phyloP scores from a whole-genome alignment of 139 green algal genomes.

The Chlorella sp. region DNA sequence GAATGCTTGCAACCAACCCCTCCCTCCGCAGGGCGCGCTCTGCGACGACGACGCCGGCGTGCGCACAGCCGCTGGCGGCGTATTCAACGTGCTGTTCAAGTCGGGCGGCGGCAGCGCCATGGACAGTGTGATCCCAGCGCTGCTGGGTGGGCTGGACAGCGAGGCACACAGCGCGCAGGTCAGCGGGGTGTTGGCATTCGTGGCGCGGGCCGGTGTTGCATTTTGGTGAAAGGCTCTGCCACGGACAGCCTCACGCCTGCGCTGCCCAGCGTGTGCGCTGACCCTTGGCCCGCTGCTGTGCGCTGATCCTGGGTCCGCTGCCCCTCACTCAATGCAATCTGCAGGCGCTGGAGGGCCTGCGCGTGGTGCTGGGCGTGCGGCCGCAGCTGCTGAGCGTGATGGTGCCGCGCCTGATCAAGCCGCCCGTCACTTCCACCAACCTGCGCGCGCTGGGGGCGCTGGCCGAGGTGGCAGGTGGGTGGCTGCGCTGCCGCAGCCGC shows the following conservation, averaged over 20 bases:
- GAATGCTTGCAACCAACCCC: neutral
- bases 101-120: constrained; percentile 67
- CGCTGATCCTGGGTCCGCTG: neutral
- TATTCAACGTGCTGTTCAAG: constrained; percentile 92
- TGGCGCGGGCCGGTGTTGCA: neutral
- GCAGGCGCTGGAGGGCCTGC: constrained; percentile 84
- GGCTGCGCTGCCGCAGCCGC: neutral
- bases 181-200: neutral
- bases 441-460: constrained; percentile 76
- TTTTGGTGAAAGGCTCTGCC: neutral
- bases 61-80: constrained; percentile 74
- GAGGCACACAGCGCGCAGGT: constrained; percentile 32
- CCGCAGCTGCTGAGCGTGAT: constrained; percentile 77
- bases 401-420: constrained; percentile 78
- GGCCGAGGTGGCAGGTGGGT: constrained; percentile 70
- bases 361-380: constrained; percentile 85
- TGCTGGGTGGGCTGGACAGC: constrained; percentile 74
- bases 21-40: constrained; percentile 67
- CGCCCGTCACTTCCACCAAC: constrained; percentile 56
- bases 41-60: constrained; percentile 80
- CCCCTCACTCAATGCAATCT: neutral
- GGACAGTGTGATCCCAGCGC: constrained; percentile 82
- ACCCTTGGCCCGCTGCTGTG: too few species aligned
- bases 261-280: too few species aligned
- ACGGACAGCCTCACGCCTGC: too few species aligned